Percentiles rank a stretch among this genome's conserved stretches.
phyloP scores from a whole-genome alignment of 257 asterid genomes.

The Mitragyna speciosa region DNA sequence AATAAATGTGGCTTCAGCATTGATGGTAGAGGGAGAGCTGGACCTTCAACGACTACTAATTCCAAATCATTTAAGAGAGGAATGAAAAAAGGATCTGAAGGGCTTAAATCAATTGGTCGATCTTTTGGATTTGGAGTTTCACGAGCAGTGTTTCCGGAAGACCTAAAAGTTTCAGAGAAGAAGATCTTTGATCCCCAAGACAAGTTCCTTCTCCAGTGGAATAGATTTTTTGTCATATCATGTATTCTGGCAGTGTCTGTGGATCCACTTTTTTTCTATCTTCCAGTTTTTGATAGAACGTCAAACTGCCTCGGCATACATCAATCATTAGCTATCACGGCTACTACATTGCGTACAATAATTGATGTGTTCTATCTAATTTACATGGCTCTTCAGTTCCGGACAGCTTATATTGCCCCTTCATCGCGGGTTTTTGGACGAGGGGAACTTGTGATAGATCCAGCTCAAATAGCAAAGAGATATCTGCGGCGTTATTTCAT shows the following conservation, averaged over 20 bases:
- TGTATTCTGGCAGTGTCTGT: constrained; percentile 90
- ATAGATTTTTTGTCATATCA: constrained; percentile 83
- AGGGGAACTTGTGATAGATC: constrained; percentile 98
- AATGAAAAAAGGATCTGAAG: constrained; percentile 88
- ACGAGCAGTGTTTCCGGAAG: constrained; percentile 91
- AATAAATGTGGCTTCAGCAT: constrained; percentile 72
- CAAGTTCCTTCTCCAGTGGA: constrained; percentile 87
- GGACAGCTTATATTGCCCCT: constrained; percentile 98
- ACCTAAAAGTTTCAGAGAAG: constrained; percentile 86
- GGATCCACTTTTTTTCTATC: constrained; percentile 95
- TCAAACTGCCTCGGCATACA: constrained; percentile 87
- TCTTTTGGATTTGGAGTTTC: constrained; percentile 90
- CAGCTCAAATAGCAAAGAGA: constrained; percentile 87
- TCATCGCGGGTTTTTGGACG: constrained; percentile 98
- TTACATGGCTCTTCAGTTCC: constrained; percentile 93
- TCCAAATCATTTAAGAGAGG: constrained; percentile 82
- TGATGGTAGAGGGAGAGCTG: constrained; percentile 62
- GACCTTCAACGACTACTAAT: constrained; percentile 46
- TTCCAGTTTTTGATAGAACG: constrained; percentile 71
- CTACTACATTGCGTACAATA: constrained; percentile 86
- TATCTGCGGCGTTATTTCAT: constrained; percentile 82
- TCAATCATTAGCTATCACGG: constrained; percentile 71
- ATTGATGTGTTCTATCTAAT: constrained; percentile 86
- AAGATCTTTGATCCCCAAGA: constrained; percentile 95
- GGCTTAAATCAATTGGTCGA: constrained; percentile 88